Percentiles rank a stretch among this genome's conserved stretches.
Evolutionary conservation across 2,329 filamentous ascomycete genomes (phyloP).

Genomic region (Talaromyces sp.): DNA sequence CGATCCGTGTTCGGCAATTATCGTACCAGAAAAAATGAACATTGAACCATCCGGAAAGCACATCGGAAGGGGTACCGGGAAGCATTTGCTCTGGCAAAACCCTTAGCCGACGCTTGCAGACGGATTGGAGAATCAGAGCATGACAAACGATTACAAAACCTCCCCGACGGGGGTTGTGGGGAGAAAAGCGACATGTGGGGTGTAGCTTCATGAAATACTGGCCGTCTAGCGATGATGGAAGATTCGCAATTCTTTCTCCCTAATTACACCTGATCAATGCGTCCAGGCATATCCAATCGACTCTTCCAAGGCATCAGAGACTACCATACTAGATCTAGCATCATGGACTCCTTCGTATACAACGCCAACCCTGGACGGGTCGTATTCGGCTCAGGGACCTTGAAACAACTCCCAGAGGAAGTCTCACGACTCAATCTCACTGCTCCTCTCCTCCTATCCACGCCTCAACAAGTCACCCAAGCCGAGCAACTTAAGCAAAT

Average conservation of each 20-base stretch:
- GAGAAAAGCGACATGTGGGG: not conserved
- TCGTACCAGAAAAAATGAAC: not conserved
- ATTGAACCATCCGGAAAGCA: not conserved
- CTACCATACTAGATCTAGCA: slow-evolving; percentile 7
- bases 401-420: slow-evolving; percentile 48
- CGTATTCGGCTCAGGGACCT: slow-evolving; percentile 55
- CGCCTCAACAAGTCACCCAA: slow-evolving; percentile 50
- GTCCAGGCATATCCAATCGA: not conserved
- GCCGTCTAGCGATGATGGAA: not conserved
- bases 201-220: not conserved
- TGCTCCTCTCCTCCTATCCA: slow-evolving; percentile 56
- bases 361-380: slow-evolving; percentile 53
- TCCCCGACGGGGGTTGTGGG: not conserved
- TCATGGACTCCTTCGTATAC: slow-evolving; percentile 57
- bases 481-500: slow-evolving; percentile 46
- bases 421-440: slow-evolving; percentile 46
- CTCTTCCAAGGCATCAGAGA: not conserved
- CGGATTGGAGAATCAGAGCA: not conserved
- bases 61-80: not conserved
- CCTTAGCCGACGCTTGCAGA: not conserved
- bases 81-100: not conserved
- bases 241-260: not conserved
- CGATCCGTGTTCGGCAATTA: not conserved
- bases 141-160: slow-evolving; percentile 7
- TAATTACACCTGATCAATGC: not conserved